Conservation (phyloP, 106 monocot species). For the Acorus gramineus region DNA sequence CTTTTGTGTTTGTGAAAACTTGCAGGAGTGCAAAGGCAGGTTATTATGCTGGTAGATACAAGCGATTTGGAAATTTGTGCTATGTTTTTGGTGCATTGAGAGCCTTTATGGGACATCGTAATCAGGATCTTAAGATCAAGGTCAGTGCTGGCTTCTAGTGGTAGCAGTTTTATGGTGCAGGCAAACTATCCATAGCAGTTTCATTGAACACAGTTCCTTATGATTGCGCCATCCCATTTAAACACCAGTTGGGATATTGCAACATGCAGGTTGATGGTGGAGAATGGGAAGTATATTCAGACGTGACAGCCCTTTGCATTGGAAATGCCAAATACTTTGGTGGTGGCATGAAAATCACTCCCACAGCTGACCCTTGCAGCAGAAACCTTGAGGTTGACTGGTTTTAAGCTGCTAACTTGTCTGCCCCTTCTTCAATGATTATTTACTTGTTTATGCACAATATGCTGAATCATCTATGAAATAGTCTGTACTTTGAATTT, state of each 20-base stretch:
- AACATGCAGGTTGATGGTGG: conserved; percentile 49
- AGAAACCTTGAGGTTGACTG: conserved; percentile 64
- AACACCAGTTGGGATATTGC: background rate
- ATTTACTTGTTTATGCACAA: background rate
- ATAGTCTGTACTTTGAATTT: background rate
- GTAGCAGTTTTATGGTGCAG: no score
- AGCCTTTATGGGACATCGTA: conserved; percentile 78
- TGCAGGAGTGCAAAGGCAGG: conserved; percentile 95
- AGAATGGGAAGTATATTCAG: conserved; percentile 61
- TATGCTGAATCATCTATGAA: background rate
- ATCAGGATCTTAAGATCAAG: conserved; percentile 79
- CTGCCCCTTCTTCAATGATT: no score
- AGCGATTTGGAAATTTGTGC: conserved; percentile 89
- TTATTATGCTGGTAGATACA: conserved; percentile 79
- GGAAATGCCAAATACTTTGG: conserved; percentile 98
- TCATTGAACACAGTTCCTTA: no score
- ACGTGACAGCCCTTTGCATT: conserved; percentile 84
- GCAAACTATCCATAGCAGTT: no score
- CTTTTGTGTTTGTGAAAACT: background rate
- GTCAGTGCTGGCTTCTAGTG: conserved; percentile 17
- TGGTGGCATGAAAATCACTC: conserved; percentile 95
- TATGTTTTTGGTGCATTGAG: conserved; percentile 85
- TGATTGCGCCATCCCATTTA: no score
- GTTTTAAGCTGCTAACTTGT: no score
- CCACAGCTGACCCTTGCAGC: conserved; percentile 61